Evolutionary conservation across 192 early-diverging fungal species (phyloP).

Genomic region (Chytriomyces hyalinus): DNA sequence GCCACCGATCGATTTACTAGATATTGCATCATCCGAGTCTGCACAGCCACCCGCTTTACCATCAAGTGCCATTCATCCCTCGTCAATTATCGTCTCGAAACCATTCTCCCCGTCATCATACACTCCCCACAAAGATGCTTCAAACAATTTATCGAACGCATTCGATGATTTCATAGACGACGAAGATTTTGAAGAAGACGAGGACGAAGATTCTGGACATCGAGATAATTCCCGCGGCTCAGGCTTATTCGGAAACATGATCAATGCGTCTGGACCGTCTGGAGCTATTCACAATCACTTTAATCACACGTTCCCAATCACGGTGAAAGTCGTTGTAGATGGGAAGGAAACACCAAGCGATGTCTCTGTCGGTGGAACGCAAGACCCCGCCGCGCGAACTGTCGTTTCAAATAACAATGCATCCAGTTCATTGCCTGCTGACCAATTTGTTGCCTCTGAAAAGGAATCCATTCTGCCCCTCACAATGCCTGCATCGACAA

Average conservation of each 20-base stretch:
- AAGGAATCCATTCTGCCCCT: too few species aligned
- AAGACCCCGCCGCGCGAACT: too few species aligned
- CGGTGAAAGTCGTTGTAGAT: conserved; percentile 23
- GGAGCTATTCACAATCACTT: background rate
- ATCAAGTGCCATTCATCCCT: conserved; percentile 9
- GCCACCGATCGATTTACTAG: too few species aligned
- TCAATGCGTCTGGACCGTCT: background rate
- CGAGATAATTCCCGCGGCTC: conserved; percentile 8
- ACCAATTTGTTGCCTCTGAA: too few species aligned
- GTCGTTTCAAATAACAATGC: too few species aligned
- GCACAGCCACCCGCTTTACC: background rate
- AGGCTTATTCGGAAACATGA: conserved; percentile 20
- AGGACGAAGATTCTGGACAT: conserved; percentile 33
- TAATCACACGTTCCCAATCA: conserved; percentile 17
- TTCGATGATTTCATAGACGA: conserved; percentile 45
- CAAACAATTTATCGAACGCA: conserved; percentile 40
- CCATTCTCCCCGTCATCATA: conserved; percentile 29
- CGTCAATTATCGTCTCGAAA: conserved; percentile 20
- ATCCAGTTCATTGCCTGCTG: too few species aligned
- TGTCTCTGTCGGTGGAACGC: too few species aligned
- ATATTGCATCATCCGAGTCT: too few species aligned
- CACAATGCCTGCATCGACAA: too few species aligned
- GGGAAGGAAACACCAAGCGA: conserved; percentile 24
- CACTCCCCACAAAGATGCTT: conserved; percentile 26
- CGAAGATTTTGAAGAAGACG: conserved; percentile 50